phyloP scores from a whole-genome alignment of 371 early-diverging fungal genomes.

The Synchytrium microbalum region DNA sequence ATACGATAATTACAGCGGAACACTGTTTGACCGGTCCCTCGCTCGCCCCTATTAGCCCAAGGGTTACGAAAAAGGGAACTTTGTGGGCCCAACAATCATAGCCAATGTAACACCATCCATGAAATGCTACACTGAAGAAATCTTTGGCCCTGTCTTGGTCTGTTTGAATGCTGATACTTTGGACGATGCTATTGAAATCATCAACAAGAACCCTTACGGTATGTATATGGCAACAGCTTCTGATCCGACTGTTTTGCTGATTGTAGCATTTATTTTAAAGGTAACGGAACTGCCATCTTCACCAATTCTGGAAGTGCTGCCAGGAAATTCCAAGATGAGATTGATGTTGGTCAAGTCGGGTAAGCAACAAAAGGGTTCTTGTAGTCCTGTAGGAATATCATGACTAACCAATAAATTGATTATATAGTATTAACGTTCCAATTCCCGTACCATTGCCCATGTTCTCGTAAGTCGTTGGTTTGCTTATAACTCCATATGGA shows the following conservation, averaged over 20 bases:
- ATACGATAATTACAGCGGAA: too few species aligned
- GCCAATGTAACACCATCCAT: slow-evolving; percentile 71
- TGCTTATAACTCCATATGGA: slow-evolving; percentile 1
- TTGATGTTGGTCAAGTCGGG: slow-evolving; percentile 84
- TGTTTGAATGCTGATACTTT: slow-evolving; percentile 76
- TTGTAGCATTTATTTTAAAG: slow-evolving; percentile 7
- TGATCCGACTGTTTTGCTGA: not conserved
- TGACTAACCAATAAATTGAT: not conserved
- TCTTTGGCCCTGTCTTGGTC: slow-evolving; percentile 89
- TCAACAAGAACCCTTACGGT: slow-evolving; percentile 86
- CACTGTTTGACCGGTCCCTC: too few species aligned
- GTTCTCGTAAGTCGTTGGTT: slow-evolving; percentile 66
- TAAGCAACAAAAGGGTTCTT: slow-evolving; percentile 1
- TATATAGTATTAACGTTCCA: slow-evolving; percentile 78
- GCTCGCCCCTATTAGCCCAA: not conserved
- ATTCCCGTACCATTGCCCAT: slow-evolving; percentile 96
- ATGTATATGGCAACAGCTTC: not conserved
- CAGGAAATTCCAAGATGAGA: slow-evolving; percentile 79
- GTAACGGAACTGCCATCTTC: slow-evolving; percentile 90
- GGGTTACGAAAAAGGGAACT: slow-evolving; percentile 78
- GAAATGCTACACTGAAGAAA: slow-evolving; percentile 92
- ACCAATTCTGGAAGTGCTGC: slow-evolving; percentile 88
- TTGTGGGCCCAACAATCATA: slow-evolving; percentile 86
- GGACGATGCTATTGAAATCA: slow-evolving; percentile 86
- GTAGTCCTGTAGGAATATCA: not conserved